phyloP scores from a whole-genome alignment of 257 asterid genomes.

The Perilla frutescens region DNA sequence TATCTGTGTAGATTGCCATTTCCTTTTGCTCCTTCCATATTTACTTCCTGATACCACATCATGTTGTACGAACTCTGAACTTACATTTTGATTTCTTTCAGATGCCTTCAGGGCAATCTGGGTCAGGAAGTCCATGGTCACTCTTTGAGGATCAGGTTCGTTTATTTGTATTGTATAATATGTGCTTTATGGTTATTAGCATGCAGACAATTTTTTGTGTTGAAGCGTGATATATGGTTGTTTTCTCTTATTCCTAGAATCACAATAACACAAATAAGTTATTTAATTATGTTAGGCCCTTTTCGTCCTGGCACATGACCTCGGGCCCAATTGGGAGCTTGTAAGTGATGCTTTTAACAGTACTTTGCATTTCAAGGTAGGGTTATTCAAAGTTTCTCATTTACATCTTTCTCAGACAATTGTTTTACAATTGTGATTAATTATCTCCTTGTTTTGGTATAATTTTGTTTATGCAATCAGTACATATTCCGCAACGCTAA shows the following conservation, averaged over 20 bases:
- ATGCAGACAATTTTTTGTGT: background rate
- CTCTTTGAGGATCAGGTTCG: slow-evolving; percentile 91
- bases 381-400: slow-evolving; percentile 24
- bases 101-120: slow-evolving; percentile 72
- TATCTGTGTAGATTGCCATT: slow-evolving; percentile 41
- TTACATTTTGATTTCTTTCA: slow-evolving; percentile 51
- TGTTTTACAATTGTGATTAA: slow-evolving; percentile 9
- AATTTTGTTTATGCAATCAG: slow-evolving; percentile 49
- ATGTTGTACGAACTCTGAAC: slow-evolving; percentile 25
- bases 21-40: slow-evolving; percentile 17
- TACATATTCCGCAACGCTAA: slow-evolving; percentile 85
- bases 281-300: slow-evolving; percentile 68
- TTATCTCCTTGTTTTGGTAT: slow-evolving; percentile 2
- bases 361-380: slow-evolving; percentile 89
- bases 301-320: slow-evolving; percentile 94
- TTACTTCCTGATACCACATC: slow-evolving; percentile 25
- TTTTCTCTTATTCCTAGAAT: slow-evolving; percentile 24
- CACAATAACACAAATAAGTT: slow-evolving; percentile 22
- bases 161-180: slow-evolving; percentile 26
- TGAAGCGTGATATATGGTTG: slow-evolving; percentile 28
- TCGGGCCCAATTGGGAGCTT: slow-evolving; percentile 99
- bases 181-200: slow-evolving; percentile 16
- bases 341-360: slow-evolving; percentile 94
- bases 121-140: slow-evolving; percentile 86
- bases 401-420: slow-evolving; percentile 25